phyloP scores from a whole-genome alignment of 306 rosid species.

The Acacia crassicarpa region DNA sequence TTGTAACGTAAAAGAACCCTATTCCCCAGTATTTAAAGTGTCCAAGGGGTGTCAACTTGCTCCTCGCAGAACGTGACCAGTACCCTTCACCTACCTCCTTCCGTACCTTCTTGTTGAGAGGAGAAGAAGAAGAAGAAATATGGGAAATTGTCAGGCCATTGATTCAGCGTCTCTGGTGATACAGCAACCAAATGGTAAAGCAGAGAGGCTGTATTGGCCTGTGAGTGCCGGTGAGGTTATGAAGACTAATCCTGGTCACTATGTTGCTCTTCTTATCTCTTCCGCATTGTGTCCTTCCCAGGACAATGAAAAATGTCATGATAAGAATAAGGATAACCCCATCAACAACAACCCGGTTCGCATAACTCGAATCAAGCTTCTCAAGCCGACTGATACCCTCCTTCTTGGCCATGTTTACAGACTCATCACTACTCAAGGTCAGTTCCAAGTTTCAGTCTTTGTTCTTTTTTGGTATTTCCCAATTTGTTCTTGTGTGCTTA shows the following conservation, averaged over 20 bases:
- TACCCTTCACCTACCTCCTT: slow-evolving; percentile 25
- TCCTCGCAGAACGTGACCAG: slow-evolving; percentile 17
- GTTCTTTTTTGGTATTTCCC: not conserved
- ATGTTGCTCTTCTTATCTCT: slow-evolving; percentile 94
- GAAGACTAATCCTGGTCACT: slow-evolving; percentile 91
- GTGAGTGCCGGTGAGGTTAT: slow-evolving; percentile 80
- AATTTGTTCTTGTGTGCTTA: slow-evolving; percentile 17
- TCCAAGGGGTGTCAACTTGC: not conserved
- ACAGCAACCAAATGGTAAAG: slow-evolving; percentile 90
- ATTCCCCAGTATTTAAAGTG: slow-evolving; percentile 25
- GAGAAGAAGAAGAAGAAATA: slow-evolving; percentile 26
- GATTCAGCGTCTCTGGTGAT: slow-evolving; percentile 90
- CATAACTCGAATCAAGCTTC: slow-evolving; percentile 89
- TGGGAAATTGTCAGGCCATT: slow-evolving; percentile 99
- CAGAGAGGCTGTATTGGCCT: slow-evolving; percentile 70
- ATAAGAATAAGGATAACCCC: slow-evolving; percentile 24
- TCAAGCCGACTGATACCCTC: slow-evolving; percentile 85
- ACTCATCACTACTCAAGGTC: slow-evolving; percentile 86
- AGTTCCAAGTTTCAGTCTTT: slow-evolving; percentile 27
- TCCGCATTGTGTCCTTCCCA: slow-evolving; percentile 69
- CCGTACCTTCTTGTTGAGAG: slow-evolving; percentile 10
- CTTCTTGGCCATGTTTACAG: slow-evolving; percentile 94
- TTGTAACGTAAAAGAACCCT: not conserved
- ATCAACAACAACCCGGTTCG: slow-evolving; percentile 55
- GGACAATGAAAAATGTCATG: slow-evolving; percentile 24